Conservation (phyloP, 176 grass and related monocot genomes). For the Thinopyrum elongatum region DNA sequence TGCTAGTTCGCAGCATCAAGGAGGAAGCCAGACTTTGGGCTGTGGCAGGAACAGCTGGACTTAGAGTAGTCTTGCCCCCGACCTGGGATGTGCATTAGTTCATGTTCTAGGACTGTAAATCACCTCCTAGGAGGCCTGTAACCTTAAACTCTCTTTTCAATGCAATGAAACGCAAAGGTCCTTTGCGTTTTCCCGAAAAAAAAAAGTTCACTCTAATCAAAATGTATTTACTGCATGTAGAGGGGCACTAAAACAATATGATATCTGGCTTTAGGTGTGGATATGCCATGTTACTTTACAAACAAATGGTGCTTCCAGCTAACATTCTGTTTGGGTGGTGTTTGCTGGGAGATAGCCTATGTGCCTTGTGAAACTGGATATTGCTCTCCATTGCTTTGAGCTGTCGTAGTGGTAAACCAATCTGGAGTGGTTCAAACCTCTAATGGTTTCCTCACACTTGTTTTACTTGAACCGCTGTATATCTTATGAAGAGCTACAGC, state of each 20-base stretch:
- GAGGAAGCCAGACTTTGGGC: too few relatives aligned
- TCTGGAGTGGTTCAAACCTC: not conserved
- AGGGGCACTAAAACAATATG: not conserved
- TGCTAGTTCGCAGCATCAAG: too few relatives aligned
- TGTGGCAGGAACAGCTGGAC: too few relatives aligned
- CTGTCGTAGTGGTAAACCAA: not conserved
- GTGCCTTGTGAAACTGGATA: conserved; percentile 21
- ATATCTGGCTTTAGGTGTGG: not conserved
- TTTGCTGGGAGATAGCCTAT: conserved; percentile 10
- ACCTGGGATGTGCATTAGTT: too few relatives aligned
- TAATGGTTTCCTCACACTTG: conserved; percentile 28
- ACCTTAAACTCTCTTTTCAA: too few relatives aligned
- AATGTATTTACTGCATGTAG: conserved; percentile 17
- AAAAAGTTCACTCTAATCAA: not conserved
- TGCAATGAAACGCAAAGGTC: too few relatives aligned
- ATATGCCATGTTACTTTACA: not conserved
- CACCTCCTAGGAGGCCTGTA: too few relatives aligned
- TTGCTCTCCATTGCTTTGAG: not conserved
- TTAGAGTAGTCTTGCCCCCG: too few relatives aligned
- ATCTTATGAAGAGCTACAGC: conserved; percentile 30
- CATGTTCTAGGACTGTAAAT: too few relatives aligned
- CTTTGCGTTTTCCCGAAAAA: too few relatives aligned
- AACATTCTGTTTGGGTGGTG: conserved; percentile 11
- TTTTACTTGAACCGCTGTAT: conserved; percentile 14
- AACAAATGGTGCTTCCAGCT: not conserved